phyloP scores from a whole-genome alignment of 2,329 filamentous ascomycete species.

The Fusarium proliferatum region DNA sequence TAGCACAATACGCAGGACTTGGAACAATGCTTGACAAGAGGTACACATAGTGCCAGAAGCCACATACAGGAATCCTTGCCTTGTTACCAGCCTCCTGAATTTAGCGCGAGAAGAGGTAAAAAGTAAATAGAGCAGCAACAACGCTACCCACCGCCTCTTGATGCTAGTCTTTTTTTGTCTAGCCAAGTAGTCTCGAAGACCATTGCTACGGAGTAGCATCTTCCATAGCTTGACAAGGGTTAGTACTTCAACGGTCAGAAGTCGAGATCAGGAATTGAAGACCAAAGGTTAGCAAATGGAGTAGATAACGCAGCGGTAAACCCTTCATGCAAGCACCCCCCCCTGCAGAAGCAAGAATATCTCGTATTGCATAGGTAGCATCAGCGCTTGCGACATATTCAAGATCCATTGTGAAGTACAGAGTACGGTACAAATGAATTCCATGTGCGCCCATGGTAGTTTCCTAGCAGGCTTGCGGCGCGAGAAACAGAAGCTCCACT shows the following conservation, averaged over 20 bases:
- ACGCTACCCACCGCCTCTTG: no score
- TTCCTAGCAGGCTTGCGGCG: conserved; percentile 7
- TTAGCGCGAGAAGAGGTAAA: conserved; percentile 14
- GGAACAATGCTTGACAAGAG: background rate
- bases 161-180: conserved; percentile 15
- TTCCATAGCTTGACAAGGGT: conserved; percentile 19
- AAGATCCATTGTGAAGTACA: background rate
- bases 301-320: background rate
- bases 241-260: conserved; percentile 11
- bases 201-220: background rate
- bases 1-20: background rate
- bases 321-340: background rate
- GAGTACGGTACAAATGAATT: conserved; percentile 3
- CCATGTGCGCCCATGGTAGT: background rate
- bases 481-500: conserved; percentile 19
- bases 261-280: background rate
- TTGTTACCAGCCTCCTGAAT: conserved; percentile 34
- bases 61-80: conserved; percentile 14
- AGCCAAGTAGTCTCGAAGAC: background rate
- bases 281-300: conserved; percentile 1
- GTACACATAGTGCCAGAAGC: background rate
- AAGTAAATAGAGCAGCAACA: conserved; percentile 6
- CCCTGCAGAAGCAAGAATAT: background rate
- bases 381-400: background rate
- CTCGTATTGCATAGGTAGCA: background rate